Conservation (phyloP, 345 rosid genomes). For the Aegle marmelos region DNA sequence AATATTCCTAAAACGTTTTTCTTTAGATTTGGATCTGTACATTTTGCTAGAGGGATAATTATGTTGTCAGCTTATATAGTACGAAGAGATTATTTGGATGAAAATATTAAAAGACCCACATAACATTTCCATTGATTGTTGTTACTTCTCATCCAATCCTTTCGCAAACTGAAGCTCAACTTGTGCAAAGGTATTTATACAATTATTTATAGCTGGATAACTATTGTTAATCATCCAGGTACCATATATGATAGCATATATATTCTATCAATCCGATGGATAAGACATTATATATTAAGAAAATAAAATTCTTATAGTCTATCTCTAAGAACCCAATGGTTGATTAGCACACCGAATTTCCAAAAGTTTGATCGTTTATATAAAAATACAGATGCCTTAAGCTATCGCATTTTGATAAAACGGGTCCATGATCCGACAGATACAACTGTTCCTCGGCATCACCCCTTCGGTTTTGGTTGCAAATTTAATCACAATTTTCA, state of each 20-base stretch:
- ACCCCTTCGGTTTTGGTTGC: background rate
- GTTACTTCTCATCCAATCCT: no score
- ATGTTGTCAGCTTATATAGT: no score
- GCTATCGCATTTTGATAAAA: constrained; percentile 2
- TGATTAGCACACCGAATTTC: constrained; percentile 10
- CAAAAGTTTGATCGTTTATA: constrained; percentile 7
- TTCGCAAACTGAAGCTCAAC: no score
- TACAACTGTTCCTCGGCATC: constrained; percentile 8
- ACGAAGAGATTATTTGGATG: no score
- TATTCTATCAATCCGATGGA: constrained; percentile 7
- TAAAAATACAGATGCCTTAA: constrained; percentile 3
- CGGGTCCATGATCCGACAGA: constrained; percentile 18
- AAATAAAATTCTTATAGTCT: background rate
- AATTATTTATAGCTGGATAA: no score
- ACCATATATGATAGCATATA: background rate
- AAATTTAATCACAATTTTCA: no score
- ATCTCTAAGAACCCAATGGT: background rate
- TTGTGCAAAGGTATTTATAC: no score
- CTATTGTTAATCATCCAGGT: background rate
- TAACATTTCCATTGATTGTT: no score
- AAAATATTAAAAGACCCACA: no score
- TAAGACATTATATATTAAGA: background rate
- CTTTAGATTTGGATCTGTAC: background rate
- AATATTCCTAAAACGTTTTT: no score
- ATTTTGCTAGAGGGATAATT: no score